Evolutionary conservation across 176 grass and related monocot genomes (phyloP).

Genomic region (Oryza rufipogon): DNA sequence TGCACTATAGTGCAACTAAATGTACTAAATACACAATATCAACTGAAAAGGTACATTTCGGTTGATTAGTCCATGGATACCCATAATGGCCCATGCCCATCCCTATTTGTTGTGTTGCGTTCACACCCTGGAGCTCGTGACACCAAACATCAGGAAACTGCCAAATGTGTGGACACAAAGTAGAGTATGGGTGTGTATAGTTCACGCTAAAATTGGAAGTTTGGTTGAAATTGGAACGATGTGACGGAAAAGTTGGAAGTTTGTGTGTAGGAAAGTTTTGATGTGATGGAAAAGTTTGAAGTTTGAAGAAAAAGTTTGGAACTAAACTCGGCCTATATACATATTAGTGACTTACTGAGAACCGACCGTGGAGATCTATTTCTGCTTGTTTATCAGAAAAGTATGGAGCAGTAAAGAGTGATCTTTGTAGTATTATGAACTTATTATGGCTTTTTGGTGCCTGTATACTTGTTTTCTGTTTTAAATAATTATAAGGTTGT

Average conservation of each 20-base stretch:
- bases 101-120: neutral
- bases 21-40: neutral
- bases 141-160: neutral
- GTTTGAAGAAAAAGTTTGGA: no score
- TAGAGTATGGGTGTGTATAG: neutral
- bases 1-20: neutral
- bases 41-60: neutral
- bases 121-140: no score
- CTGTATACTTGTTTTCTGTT: neutral
- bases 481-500: neutral
- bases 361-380: neutral
- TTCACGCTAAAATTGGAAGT: no score
- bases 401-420: neutral
- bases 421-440: neutral
- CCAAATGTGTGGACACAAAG: neutral
- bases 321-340: no score
- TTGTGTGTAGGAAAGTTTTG: no score
- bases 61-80: neutral
- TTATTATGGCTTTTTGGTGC: neutral
- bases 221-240: no score
- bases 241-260: no score
- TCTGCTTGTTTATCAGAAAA: neutral
- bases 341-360: neutral
- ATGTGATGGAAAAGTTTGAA: no score
- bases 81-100: neutral